Conservation (phyloP, 2,329 filamentous ascomycete genomes). For the Tolypocladium tundrense region DNA sequence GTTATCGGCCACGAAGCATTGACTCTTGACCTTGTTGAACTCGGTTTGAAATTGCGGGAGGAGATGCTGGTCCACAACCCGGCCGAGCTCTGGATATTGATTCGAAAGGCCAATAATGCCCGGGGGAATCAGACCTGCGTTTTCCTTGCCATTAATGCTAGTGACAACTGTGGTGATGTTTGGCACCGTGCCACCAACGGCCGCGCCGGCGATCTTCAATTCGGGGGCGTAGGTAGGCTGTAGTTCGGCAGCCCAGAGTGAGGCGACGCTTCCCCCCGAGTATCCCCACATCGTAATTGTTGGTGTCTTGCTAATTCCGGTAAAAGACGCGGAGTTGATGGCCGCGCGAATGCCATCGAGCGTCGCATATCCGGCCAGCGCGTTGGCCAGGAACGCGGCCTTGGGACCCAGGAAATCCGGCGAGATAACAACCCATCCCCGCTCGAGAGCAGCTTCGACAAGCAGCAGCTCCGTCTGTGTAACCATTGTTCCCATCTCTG, state of each 20-base stretch:
- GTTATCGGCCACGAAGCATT: not conserved
- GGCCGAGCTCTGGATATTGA: conserved; percentile 7
- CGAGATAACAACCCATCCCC: conserved; percentile 39
- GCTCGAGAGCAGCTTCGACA: conserved; percentile 18
- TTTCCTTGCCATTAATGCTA: conserved; percentile 6
- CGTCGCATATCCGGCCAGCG: conserved; percentile 29
- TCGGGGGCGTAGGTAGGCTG: conserved; percentile 13
- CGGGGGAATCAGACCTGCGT: conserved; percentile 11
- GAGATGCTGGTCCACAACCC: conserved; percentile 7
- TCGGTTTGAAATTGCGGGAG: not conserved
- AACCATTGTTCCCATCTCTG: conserved; percentile 24
- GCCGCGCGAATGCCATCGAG: conserved; percentile 33
- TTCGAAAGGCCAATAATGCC: conserved; percentile 10
- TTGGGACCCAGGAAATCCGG: conserved; percentile 35
- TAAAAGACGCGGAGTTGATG: conserved; percentile 11
- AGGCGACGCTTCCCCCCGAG: conserved; percentile 11
- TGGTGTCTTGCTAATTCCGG: conserved; percentile 19
- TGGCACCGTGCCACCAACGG: conserved; percentile 11
- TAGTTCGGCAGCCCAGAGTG: conserved; percentile 2
- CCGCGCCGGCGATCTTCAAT: conserved; percentile 12
- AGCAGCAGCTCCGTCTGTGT: conserved; percentile 12
- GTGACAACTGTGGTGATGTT: conserved; percentile 6
- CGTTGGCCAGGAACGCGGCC: conserved; percentile 29
- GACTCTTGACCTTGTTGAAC: not conserved
- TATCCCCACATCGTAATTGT: conserved; percentile 32